Conservation (phyloP, 2,329 filamentous ascomycete genomes). For the Paraphoma chrysanthemicola region DNA sequence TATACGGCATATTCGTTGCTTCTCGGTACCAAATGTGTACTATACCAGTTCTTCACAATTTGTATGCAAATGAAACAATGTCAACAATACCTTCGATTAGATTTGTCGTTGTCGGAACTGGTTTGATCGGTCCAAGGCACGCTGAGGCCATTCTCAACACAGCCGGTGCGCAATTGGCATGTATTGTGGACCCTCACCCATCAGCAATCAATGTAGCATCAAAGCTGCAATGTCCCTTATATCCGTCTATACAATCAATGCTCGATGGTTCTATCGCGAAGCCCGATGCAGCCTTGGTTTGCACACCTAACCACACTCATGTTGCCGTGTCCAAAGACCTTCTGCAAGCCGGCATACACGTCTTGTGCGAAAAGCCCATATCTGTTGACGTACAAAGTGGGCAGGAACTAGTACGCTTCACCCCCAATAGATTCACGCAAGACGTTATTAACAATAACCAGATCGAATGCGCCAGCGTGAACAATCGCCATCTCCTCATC, state of each 20-base stretch:
- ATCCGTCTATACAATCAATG: conserved; percentile 52
- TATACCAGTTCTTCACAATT: too few relatives aligned
- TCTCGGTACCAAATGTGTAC: too few relatives aligned
- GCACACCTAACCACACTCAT: conserved; percentile 67
- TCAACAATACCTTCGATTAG: conserved; percentile 26
- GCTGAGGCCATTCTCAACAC: conserved; percentile 53
- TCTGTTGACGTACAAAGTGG: conserved; percentile 52
- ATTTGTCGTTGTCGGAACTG: conserved; percentile 57
- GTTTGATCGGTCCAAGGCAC: conserved; percentile 60
- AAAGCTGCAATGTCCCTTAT: conserved; percentile 49
- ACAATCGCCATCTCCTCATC: conserved; percentile 56
- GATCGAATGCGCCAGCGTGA: conserved; percentile 25
- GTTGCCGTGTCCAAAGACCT: conserved; percentile 59
- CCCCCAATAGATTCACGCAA: not conserved
- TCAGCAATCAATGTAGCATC: conserved; percentile 45
- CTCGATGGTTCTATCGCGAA: conserved; percentile 44
- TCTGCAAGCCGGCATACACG: conserved; percentile 56
- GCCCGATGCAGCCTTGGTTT: conserved; percentile 64
- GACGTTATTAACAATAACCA: conserved; percentile 25
- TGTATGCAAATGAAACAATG: too few relatives aligned
- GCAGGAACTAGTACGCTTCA: conserved; percentile 8
- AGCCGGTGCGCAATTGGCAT: conserved; percentile 49
- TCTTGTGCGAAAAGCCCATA: conserved; percentile 66
- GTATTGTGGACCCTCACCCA: conserved; percentile 57
- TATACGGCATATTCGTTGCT: not conserved